phyloP scores from a whole-genome alignment of 2,329 filamentous ascomycete genomes.

The Zasmidium cellare region DNA sequence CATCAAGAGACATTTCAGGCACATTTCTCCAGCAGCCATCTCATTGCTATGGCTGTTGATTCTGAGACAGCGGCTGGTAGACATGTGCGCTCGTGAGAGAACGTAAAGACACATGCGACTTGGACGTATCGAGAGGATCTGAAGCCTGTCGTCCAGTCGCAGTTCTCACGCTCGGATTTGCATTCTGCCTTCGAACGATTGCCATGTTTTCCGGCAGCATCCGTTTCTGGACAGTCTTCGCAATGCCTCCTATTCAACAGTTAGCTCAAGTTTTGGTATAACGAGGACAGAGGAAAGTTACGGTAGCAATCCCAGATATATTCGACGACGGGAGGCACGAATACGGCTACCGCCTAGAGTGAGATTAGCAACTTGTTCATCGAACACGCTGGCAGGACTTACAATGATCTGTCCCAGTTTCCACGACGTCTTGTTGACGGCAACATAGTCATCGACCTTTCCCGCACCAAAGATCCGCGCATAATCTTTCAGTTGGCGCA shows the following conservation, averaged over 20 bases:
- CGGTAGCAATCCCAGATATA: background rate
- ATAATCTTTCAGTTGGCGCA: conserved; percentile 13
- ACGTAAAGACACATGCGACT: background rate
- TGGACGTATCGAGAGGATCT: background rate
- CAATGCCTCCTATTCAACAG: background rate
- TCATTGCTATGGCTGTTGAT: too few relatives aligned
- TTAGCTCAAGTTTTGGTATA: too few relatives aligned
- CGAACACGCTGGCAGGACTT: background rate
- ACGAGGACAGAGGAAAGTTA: background rate
- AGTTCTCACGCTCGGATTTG: too few relatives aligned
- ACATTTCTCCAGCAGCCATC: too few relatives aligned
- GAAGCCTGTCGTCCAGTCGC: background rate
- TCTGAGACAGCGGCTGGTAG: background rate
- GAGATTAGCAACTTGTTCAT: background rate
- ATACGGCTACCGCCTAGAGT: background rate
- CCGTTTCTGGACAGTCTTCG: background rate
- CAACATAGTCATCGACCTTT: conserved; percentile 8
- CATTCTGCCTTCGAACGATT: background rate
- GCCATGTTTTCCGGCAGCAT: background rate
- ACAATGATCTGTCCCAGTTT: conserved; percentile 18
- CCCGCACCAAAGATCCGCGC: conserved; percentile 5
- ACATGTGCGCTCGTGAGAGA: background rate
- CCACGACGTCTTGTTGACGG: conserved; percentile 13
- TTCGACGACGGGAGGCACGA: background rate
- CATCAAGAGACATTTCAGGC: too few relatives aligned